Base-by-base conservation (phyloP, 345 rosid species). In the Salix dunnii region DNA sequence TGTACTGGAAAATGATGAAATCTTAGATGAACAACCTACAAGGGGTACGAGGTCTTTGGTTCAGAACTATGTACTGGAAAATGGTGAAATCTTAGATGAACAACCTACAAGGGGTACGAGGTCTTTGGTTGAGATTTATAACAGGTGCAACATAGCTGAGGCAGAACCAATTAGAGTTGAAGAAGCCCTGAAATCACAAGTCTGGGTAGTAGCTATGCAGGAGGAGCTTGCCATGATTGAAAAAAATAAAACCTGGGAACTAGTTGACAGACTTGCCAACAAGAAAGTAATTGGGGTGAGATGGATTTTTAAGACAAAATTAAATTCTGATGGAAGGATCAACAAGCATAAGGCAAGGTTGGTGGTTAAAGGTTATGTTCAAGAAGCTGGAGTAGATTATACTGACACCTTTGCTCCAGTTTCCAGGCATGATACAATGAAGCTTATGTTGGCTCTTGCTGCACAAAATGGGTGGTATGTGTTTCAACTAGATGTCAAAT, bases 11-110 rank as follows among this genome's bases (percentile, higher is more conserved):
- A 0, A 5, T 64, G 5, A 7, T 14, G 18, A 31, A 0, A 2
- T 3, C 2, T 0, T 35, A 0, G 1, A 5, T 28, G n/a, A 30
- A 1, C 10, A 16, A 35, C 48, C 28, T 17, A 0, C 18, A 17
- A 4, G 3, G n/a, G n/a, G n/a, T n/a, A n/a, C n/a, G n/a, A n/a
- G n/a, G n/a, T n/a, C n/a, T n/a, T n/a, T n/a, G 2, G 7, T 30
- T 30, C 31, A 28, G 0, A 0, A 16, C 0, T 0, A 14, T 16
- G 10, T 13, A 0, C 21, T 17, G 1, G 17, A 1, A 0, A 0
- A 5, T 64, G 5, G 2, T 14, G 18, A 31, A 0, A 2, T 3
- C 2, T 0, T 35, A 0, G 1, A 5, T 28, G n/a, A 30, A 1
- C 10, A 16, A 35, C 48, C 28, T 17, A 0, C 18, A 17, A 4